Evolutionary conservation across 345 rosid species (phyloP).

Genomic region (Gossypium mustelinum): DNA sequence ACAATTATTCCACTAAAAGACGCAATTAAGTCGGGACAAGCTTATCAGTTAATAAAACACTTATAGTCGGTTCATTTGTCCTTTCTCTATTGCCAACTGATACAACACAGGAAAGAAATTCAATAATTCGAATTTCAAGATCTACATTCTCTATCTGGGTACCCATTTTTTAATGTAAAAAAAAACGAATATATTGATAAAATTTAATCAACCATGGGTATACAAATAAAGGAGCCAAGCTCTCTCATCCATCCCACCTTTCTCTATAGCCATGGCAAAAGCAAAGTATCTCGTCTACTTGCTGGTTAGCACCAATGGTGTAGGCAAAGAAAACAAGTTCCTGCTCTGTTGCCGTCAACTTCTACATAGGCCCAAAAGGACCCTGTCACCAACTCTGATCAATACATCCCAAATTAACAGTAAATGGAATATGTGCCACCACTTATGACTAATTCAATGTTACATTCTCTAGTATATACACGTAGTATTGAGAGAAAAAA

Average conservation of each 20-base stretch:
- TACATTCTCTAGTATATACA: constrained; percentile 40
- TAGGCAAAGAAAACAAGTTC: background rate
- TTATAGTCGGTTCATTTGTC: background rate
- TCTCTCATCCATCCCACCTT: background rate
- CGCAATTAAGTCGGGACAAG: background rate
- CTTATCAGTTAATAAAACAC: background rate
- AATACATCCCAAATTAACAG: constrained; percentile 16
- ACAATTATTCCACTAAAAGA: background rate
- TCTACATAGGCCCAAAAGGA: background rate
- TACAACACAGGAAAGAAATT: background rate
- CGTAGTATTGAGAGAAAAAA: constrained; percentile 10
- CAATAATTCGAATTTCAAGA: background rate
- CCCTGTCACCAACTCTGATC: background rate
- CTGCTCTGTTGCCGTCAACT: too few relatives aligned
- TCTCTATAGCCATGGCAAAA: background rate
- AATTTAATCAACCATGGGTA: background rate
- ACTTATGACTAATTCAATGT: constrained; percentile 28
- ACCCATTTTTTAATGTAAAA: too few relatives aligned
- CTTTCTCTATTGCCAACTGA: too few relatives aligned
- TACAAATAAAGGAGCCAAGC: background rate
- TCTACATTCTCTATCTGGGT: background rate
- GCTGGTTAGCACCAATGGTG: background rate
- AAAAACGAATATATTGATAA: background rate
- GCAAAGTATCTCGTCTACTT: background rate
- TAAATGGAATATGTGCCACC: constrained; percentile 30